A percentile compares a stretch with the other conserved stretches of the same genome.
Evolutionary conservation across 192 early-diverging fungal genomes (phyloP).

Genomic region (Coemansia interrupta): DNA sequence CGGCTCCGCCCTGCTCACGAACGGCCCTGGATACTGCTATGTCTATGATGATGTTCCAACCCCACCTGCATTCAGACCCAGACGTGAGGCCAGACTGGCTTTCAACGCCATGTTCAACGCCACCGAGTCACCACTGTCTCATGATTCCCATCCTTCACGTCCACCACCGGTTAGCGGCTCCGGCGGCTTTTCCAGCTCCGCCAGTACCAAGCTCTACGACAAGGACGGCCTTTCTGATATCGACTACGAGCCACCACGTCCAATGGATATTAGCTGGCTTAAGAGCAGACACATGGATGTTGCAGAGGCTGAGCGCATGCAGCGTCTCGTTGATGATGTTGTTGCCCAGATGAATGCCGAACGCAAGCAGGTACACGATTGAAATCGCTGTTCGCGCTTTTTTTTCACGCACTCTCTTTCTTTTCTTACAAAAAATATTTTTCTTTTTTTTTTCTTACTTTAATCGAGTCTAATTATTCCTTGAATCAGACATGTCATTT

Average conservation of each 20-base stretch:
- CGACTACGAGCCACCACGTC: slow-evolving; percentile 40
- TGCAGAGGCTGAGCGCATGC: slow-evolving; percentile 47
- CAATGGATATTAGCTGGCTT: slow-evolving; percentile 38
- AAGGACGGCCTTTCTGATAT: neutral
- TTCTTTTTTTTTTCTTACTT: neutral
- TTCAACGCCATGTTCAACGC: slow-evolving; percentile 18
- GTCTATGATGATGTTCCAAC: slow-evolving; percentile 46
- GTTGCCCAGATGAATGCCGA: slow-evolving; percentile 51
- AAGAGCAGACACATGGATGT: slow-evolving; percentile 31
- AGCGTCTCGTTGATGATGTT: slow-evolving; percentile 36
- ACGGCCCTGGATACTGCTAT: slow-evolving; percentile 49
- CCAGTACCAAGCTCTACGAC: neutral
- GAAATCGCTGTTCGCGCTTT: neutral
- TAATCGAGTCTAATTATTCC: neutral
- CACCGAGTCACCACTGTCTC: neutral
- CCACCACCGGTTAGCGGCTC: neutral
- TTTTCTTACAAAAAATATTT: neutral
- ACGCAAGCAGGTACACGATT: slow-evolving; percentile 17
- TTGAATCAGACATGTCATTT: slow-evolving; percentile 13
- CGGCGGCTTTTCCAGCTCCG: neutral
- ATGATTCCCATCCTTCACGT: neutral
- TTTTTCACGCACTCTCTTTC: neutral
- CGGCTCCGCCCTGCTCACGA: slow-evolving; percentile 30
- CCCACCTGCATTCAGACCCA: slow-evolving; percentile 19
- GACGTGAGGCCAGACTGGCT: neutral